Evolutionary conservation across 805 yeast species (phyloP), one percentile per base, ranked within the genome.

Genomic region (Metschnikowia borealis): DNA sequence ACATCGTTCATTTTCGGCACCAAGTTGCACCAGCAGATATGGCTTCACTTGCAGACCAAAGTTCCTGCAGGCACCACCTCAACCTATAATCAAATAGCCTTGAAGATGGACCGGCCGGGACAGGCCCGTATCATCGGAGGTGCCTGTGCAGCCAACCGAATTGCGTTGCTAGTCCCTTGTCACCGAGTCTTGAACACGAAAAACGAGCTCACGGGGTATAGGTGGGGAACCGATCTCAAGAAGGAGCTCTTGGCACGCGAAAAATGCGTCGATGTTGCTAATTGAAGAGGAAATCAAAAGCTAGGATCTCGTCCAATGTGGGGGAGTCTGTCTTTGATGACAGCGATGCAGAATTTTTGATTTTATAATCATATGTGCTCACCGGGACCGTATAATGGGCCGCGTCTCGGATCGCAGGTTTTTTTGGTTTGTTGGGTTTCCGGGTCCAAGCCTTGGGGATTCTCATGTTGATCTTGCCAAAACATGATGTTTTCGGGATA

Each of bases 131-230:
- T 70, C 2, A 65, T 75, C 6, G 80, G 75, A 0, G 64, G 66
- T 38, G 72, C 77, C 2, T 68, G 74, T 42, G 74, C 70, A 3
- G 62, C 70, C 17, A 75, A 75, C 54, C 63, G 62, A 23, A 54
- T 75, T 10, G 72, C 77, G 2, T 41, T 74, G 4, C 32, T 74
- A 4, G 62, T 75, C 4, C 79, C 80, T 1, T 75, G 80, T 55
- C 79, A 75, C 57, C 58, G 78, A 44, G 73, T 74, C 1, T 38
- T 73, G 18, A 63, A 69, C 13, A 58, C 59, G 6, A 51, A 53
- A 31, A 67, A 67, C 5, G 61, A 60, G 26, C 58, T 69, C 10
- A 67, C 72, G 14, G 75, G 77, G 5, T 76, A 66, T 55, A 60
- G 68, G 45, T 73, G 70, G 67, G 78, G 78, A 2, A 44, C 60